phyloP scores from a whole-genome alignment of 1,284 basidiomycete genomes.

The Marasmius oreades region DNA sequence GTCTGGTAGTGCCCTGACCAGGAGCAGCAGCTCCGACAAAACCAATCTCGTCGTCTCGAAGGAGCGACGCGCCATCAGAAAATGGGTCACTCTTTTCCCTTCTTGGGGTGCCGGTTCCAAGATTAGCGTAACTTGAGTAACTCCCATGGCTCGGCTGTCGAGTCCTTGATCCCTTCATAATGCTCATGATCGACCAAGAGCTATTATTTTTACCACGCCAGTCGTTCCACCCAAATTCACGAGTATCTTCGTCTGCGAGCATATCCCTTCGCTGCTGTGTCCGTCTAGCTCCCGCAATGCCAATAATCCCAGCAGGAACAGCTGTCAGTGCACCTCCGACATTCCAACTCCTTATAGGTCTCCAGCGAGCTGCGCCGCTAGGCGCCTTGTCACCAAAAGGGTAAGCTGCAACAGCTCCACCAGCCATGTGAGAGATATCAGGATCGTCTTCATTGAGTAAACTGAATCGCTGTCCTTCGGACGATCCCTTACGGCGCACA shows the following conservation, averaged over 20 bases:
- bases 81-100: conserved; percentile 55
- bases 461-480: conserved; percentile 39
- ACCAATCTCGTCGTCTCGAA: conserved; percentile 30
- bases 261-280: conserved; percentile 54
- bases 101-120: conserved; percentile 26
- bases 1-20: conserved; percentile 22
- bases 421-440: conserved; percentile 26
- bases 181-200: conserved; percentile 52
- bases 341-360: conserved; percentile 11
- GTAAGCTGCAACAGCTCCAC: conserved; percentile 11
- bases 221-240: conserved; percentile 40
- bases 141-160: conserved; percentile 28
- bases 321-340: conserved; percentile 10
- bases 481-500: conserved; percentile 30
- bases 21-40: conserved; percentile 23
- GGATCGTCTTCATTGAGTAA: conserved; percentile 36
- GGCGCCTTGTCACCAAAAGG: conserved; percentile 11
- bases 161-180: conserved; percentile 38
- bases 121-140: conserved; percentile 18
- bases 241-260: conserved; percentile 72
- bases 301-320: conserved; percentile 17
- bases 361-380: conserved; percentile 13
- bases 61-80: conserved; percentile 38
- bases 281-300: conserved; percentile 20
- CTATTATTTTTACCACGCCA: conserved; percentile 33